Conservation (phyloP, 2,329 filamentous ascomycete species). For the Ophiocordyceps unilateralis region DNA sequence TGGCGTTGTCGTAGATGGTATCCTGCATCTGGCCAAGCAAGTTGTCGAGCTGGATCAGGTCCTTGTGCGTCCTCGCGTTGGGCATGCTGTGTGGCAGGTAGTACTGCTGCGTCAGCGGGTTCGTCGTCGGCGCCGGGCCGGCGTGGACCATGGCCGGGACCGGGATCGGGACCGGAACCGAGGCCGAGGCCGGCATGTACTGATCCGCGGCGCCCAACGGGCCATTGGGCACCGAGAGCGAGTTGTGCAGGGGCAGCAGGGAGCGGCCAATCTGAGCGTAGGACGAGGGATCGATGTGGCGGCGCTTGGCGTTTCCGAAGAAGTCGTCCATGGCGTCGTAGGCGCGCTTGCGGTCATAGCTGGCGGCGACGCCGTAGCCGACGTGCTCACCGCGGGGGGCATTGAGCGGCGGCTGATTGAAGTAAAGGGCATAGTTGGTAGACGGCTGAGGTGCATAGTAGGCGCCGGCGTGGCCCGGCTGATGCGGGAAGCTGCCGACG, state of each 20-base stretch:
- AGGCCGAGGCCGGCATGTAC: slow-evolving; percentile 26
- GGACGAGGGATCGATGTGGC: slow-evolving; percentile 74
- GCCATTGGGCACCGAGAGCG: slow-evolving; percentile 43
- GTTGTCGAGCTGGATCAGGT: slow-evolving; percentile 84
- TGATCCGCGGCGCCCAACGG: slow-evolving; percentile 28
- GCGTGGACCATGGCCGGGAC: slow-evolving; percentile 31
- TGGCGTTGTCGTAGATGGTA: slow-evolving; percentile 87
- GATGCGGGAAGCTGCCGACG: slow-evolving; percentile 36
- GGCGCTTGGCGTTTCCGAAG: slow-evolving; percentile 82
- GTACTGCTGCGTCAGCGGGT: slow-evolving; percentile 50
- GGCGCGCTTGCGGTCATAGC: slow-evolving; percentile 67
- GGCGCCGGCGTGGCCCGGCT: slow-evolving; percentile 30
- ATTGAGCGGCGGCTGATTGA: slow-evolving; percentile 45
- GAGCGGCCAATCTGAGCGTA: slow-evolving; percentile 85
- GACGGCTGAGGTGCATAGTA: slow-evolving; percentile 41
- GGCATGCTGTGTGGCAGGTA: slow-evolving; percentile 56
- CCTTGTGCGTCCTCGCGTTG: slow-evolving; percentile 81
- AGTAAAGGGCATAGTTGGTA: slow-evolving; percentile 59
- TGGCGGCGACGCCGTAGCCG: slow-evolving; percentile 35
- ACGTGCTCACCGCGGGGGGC: slow-evolving; percentile 41
- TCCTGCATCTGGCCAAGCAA: slow-evolving; percentile 92
- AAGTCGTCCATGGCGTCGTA: slow-evolving; percentile 86
- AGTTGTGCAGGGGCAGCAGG: slow-evolving; percentile 62
- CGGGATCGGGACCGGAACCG: slow-evolving; percentile 16
- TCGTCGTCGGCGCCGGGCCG: slow-evolving; percentile 41